These are phyloP conservation scores for Gypsophila paniculata DNA, from an alignment of 179 eudicot species.

Conservation along the genomic window DNA sequence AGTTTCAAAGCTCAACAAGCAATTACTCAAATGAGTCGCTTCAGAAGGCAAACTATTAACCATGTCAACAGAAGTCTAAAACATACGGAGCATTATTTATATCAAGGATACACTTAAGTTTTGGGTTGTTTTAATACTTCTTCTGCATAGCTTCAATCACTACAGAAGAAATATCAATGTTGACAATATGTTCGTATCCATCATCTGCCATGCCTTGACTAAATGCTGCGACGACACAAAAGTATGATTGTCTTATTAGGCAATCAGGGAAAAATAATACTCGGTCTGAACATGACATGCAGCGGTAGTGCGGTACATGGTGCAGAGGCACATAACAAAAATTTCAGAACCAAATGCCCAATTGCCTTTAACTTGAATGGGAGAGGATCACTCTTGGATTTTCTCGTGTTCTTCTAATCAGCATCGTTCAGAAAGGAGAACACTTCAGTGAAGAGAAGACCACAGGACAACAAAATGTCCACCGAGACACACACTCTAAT, in stretches of 20 bases:
- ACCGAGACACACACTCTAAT: neutral
- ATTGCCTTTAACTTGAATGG: neutral
- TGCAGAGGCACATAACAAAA: neutral
- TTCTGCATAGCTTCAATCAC: conserved; percentile 77
- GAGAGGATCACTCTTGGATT: neutral
- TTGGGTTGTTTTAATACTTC: conserved; percentile 50
- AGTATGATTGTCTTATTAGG: neutral
- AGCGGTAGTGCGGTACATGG: neutral
- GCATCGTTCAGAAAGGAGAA: neutral
- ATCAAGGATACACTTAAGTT: conserved; percentile 60
- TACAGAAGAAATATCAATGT: conserved; percentile 72
- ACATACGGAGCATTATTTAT: neutral
- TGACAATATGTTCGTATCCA: conserved; percentile 69
- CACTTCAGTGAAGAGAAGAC: neutral
- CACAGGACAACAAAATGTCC: neutral
- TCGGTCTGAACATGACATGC: neutral
- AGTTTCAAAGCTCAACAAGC: neutral
- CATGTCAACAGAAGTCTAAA: neutral
- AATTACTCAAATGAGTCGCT: neutral
- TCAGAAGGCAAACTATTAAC: neutral
- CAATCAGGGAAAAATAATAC: neutral
- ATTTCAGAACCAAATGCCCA: neutral
- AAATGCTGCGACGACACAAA: conserved; percentile 51
- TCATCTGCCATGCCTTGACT: conserved; percentile 79
- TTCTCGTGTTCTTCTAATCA: neutral